phyloP scores from a whole-genome alignment of 2,329 filamentous ascomycete species.

The Mycosphaerella sp. region DNA sequence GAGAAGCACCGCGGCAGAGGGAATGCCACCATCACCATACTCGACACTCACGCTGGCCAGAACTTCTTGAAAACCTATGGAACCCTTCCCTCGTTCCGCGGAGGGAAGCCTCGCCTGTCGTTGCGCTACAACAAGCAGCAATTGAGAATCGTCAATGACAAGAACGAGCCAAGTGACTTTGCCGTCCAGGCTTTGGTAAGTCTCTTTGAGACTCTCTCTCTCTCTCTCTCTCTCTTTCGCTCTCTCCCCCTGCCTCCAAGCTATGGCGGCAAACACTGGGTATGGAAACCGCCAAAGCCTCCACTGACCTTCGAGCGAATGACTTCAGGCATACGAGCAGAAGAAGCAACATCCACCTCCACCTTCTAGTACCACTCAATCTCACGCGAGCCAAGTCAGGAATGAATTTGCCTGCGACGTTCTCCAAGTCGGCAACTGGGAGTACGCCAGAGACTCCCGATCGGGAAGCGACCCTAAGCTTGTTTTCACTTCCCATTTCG shows the following conservation, averaged over 20 bases:
- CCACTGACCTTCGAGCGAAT: background rate
- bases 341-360: background rate
- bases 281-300: too few species aligned
- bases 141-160: constrained; percentile 7
- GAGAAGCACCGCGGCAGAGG: constrained; percentile 39
- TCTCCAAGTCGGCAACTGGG: constrained; percentile 43
- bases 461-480: constrained; percentile 21
- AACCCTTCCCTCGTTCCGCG: constrained; percentile 6
- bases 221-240: too few species aligned
- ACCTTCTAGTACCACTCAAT: background rate
- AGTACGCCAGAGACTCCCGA: constrained; percentile 32
- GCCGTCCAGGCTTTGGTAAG: constrained; percentile 24
- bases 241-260: too few species aligned
- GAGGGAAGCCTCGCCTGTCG: constrained; percentile 17
- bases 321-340: background rate
- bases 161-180: constrained; percentile 20
- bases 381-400: constrained; percentile 8
- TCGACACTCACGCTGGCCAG: constrained; percentile 36
- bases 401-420: constrained; percentile 33
- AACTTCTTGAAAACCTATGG: constrained; percentile 40
- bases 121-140: constrained; percentile 9
- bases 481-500: constrained; percentile 40
- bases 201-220: background rate
- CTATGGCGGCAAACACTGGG: too few species aligned
- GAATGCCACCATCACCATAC: constrained; percentile 45